Base-by-base conservation (phyloP, 2,329 filamentous ascomycete genomes). In the Neonectria magnoliae region DNA sequence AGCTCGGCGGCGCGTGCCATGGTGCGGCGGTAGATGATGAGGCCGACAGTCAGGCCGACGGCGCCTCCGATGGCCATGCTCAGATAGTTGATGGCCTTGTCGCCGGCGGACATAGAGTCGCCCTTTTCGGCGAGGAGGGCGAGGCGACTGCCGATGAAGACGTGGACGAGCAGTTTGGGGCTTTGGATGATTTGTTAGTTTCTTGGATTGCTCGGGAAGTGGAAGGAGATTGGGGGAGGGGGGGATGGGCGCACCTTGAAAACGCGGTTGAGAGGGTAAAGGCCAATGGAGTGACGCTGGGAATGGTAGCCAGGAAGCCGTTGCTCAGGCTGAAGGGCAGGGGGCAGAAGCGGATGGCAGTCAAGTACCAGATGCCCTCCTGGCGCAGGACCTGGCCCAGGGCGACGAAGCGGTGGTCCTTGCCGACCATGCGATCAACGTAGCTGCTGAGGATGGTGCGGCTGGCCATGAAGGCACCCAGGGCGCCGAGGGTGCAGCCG, bases 251-350 rank as follows among this genome's bases (percentile, higher is more conserved):
- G 64, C 68, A 85, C 84, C 87, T 89, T 11, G 94, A 90, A 16
- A 95, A 82, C 3, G 93, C 90, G 0, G 95, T 98, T 6, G 96
- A 95, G 50, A 94, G 77, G 33, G 90, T 90, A 81, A 97, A 98
- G 51, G 87, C 87, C 65, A 86, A 78, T 44, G 92, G 92, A 25
- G 90, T 87, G 36, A 99, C 93, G 33, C 92, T 97, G 3, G 94
- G 94, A 66, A 99, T 94, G 1, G 96, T 98, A 31, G 93, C 93
- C 60, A 99, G 88, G 65, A 97, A 97, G 55, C 94, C 96, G 76
- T 99, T 99, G 76, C 92, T 94, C 71, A 98, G 83, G 57, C 92
- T 96, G 78, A 97, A 99, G 14, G 96, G 96, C 65, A 99, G 78
- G 2, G 96, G 96, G 75, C 95, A 98, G 68, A 98, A 87, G 31